A percentile compares a stretch with the other conserved stretches of the same genome.
phyloP scores from a whole-genome alignment of 106 monocot genomes.

The Chionographis japonica region DNA sequence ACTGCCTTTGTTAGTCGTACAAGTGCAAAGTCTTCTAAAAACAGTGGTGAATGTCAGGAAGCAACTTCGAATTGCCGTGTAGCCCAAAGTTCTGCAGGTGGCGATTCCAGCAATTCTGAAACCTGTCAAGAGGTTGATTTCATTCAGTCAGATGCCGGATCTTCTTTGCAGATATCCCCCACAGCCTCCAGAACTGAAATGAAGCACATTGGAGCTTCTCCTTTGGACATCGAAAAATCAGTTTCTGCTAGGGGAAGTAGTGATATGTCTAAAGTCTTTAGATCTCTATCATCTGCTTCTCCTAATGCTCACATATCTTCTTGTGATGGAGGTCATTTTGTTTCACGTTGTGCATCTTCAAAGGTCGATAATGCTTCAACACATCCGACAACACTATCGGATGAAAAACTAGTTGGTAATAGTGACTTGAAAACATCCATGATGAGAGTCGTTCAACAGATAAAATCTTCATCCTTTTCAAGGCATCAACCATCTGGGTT shows the following conservation, averaged over 20 bases:
- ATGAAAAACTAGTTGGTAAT: slow-evolving; percentile 10
- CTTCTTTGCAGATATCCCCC: background rate
- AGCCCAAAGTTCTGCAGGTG: background rate
- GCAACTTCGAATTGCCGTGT: background rate
- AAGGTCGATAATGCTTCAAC: slow-evolving; percentile 12
- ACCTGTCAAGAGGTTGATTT: background rate
- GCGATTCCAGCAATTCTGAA: background rate
- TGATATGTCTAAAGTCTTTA: slow-evolving; percentile 13
- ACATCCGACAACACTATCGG: no score
- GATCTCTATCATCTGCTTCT: slow-evolving; percentile 15
- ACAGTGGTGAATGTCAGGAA: slow-evolving; percentile 3
- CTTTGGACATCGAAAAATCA: slow-evolving; percentile 5
- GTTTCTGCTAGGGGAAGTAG: slow-evolving; percentile 3
- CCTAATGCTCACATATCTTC: slow-evolving; percentile 13
- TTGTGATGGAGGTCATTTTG: slow-evolving; percentile 6
- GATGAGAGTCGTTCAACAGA: slow-evolving; percentile 37
- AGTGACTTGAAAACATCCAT: slow-evolving; percentile 40
- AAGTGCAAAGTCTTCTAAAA: slow-evolving; percentile 8
- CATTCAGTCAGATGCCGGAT: background rate
- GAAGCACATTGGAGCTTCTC: slow-evolving; percentile 1
- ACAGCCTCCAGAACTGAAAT: background rate
- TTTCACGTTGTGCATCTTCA: slow-evolving; percentile 8
- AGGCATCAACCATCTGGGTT: slow-evolving; percentile 15
- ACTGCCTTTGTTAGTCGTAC: no score
- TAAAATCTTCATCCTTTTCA: slow-evolving; percentile 34